Conservation (phyloP, 495 filamentous ascomycete genomes). For the Talaromyces stipitatus region DNA sequence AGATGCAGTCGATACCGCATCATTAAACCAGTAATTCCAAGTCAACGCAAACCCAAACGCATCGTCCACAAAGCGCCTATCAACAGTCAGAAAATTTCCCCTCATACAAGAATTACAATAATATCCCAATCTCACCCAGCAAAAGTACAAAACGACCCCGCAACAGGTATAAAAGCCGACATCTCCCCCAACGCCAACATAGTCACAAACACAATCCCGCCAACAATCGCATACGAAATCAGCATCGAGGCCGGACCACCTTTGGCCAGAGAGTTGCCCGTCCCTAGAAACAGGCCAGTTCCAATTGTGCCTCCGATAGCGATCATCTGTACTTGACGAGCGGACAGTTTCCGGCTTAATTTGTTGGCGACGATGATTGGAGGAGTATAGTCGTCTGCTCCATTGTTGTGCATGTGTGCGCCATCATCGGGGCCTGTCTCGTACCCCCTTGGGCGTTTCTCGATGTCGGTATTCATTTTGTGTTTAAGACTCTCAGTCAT, state of each 20-base stretch:
- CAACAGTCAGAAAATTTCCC: neutral
- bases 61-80: constrained; percentile 57
- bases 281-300: constrained; percentile 69
- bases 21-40: constrained; percentile 63
- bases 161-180: constrained; percentile 42
- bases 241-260: constrained; percentile 63
- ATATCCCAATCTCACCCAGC: constrained; percentile 29
- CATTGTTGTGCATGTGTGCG: neutral
- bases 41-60: constrained; percentile 68
- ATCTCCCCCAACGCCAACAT: constrained; percentile 46
- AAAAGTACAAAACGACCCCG: constrained; percentile 45
- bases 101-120: neutral
- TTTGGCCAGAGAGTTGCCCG: constrained; percentile 53
- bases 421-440: neutral
- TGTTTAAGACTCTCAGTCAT: neutral
- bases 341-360: constrained; percentile 2
- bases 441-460: neutral
- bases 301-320: constrained; percentile 68
- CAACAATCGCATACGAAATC: constrained; percentile 54
- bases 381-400: neutral
- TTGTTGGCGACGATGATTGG: constrained; percentile 1
- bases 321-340: constrained; percentile 59
- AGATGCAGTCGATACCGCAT: constrained; percentile 47
- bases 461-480: neutral
- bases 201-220: constrained; percentile 41